Percentiles rank a stretch among this genome's conserved stretches.
Conservation (phyloP, 2,329 filamentous ascomycete species). For the Tolypocladium capitatum region DNA sequence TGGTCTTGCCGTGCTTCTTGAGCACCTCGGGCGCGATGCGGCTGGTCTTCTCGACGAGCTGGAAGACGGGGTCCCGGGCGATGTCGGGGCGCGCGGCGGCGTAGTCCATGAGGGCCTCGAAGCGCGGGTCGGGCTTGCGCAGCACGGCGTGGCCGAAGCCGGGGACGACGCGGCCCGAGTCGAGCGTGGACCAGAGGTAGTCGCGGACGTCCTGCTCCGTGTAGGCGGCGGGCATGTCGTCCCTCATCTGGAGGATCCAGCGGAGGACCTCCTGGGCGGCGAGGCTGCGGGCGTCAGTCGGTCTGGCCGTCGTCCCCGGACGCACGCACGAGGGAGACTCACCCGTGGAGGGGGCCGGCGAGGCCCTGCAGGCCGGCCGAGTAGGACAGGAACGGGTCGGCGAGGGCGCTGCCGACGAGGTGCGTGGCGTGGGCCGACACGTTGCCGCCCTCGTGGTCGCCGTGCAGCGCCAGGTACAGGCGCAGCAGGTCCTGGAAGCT, state of each 20-base stretch:
- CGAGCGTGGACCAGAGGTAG: constrained; percentile 87
- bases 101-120: constrained; percentile 94
- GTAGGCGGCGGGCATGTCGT: constrained; percentile 65
- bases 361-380: constrained; percentile 90
- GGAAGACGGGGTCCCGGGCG: constrained; percentile 76
- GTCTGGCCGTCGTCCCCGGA: not conserved
- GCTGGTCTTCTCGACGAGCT: constrained; percentile 85
- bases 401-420: constrained; percentile 85
- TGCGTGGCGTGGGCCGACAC: constrained; percentile 94
- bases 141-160: constrained; percentile 94
- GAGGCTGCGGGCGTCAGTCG: constrained; percentile 34
- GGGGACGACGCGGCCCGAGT: constrained; percentile 85
- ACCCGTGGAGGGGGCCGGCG: constrained; percentile 62
- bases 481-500: constrained; percentile 92
- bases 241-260: constrained; percentile 95
- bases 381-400: constrained; percentile 91
- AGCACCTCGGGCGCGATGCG: constrained; percentile 83
- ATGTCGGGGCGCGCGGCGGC: constrained; percentile 77
- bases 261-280: constrained; percentile 94
- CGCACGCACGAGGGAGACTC: constrained; percentile 13
- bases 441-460: constrained; percentile 96
- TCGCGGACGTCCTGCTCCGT: constrained; percentile 69
- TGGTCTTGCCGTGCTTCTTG: constrained; percentile 93
- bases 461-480: constrained; percentile 89
- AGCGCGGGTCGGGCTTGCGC: constrained; percentile 91